Base-by-base conservation (phyloP, 768 basidiomycete genomes). In the Naganishia kalamii region DNA sequence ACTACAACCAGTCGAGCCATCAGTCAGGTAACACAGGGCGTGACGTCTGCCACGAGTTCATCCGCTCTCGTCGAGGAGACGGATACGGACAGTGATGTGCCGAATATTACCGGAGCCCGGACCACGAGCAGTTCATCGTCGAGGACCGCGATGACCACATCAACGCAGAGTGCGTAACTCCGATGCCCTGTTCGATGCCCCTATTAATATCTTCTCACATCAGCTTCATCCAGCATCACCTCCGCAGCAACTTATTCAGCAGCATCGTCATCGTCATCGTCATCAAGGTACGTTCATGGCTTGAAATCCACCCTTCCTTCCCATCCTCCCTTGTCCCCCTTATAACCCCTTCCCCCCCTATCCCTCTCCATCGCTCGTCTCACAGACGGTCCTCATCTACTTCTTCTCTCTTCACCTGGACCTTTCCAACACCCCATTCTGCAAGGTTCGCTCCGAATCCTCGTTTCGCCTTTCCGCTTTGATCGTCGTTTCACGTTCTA, bases 391-490 rank as follows among this genome's bases (percentile, higher is more conserved):
- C 23, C 30, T 40, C 40, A 19, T 67, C 64, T 8, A 46, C 50
- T n/a, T 37, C 29, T 15, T 43, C 51, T 6, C 3, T 19, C 13
- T 23, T 30, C 19, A 32, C 35, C 4, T 44, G 43, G 33, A 48
- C 47, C 5, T 44, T 33, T 19, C 35, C 44, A 17, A 32, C 17
- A 2, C 13, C 41, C 35, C 41, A 35, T 23, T 25, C 52, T 11
- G 21, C 51, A 32, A 64, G 40, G 51, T 64, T 54, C 40, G 37
- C 37, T 41, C 21, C 37, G 23, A 57, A 64, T 33, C 51, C n/a
- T 33, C 21, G n/a, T 43, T 30, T 50, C 29, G 6, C 27, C 50
- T 12, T 32, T 3, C 11, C 6, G 23, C 17, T 27, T 43, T n/a
- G 35, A 29, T 40, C 43, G 10, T 15, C 2, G 35, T 51, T 8